Evolutionary conservation across 179 eudicot genomes (phyloP), one percentile per base, ranked within the genome.

Genomic region (Sideroxylon spinosum): DNA sequence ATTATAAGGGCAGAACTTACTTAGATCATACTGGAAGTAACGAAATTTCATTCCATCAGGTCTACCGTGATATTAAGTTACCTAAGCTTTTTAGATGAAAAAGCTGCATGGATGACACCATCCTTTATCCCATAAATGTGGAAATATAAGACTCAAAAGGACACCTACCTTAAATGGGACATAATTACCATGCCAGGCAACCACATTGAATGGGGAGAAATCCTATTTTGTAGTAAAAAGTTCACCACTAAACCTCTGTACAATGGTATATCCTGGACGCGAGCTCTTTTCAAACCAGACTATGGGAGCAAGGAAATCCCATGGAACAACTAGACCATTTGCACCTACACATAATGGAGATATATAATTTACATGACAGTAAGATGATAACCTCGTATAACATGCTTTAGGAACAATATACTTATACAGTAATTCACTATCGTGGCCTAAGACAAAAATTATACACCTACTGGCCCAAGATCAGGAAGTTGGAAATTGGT

Each of bases 151-250:
- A 50, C 55, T 28, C 22, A 25, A 68, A 22, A 12, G 63, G 37
- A 44, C 17, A 37, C 80, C 46, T 49, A 91, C 99, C 98, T 95
- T 95, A 66, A 87, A 95, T 52, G 99, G 99, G 32, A 77, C 94
- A 88, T 93, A 95, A 75, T 93, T 95, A 64, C 99, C 99, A 85
- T 95, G 99, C 98, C 99, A 95, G 70, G 98, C 97, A 53, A 92
- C 99, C 75, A 95, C 98, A 80, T 95, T 95, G 86, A 95, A 95
- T 26, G 99, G 99, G 52, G 97, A 90, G 81, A 95, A 95, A 86
- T 95, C 97, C 79, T 95, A 98, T 80, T 88, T 93, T 61, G 99
- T 97, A n/a, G 93, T 93, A 78, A 95, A 95, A 75, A 95, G 87
- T 86, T 95, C 97, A 22, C 98, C 98, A 28, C 99, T 98, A 78